These are phyloP conservation scores for Agapanthus africanus DNA, from an alignment of 106 monocot species.

Conservation along the genomic window DNA sequence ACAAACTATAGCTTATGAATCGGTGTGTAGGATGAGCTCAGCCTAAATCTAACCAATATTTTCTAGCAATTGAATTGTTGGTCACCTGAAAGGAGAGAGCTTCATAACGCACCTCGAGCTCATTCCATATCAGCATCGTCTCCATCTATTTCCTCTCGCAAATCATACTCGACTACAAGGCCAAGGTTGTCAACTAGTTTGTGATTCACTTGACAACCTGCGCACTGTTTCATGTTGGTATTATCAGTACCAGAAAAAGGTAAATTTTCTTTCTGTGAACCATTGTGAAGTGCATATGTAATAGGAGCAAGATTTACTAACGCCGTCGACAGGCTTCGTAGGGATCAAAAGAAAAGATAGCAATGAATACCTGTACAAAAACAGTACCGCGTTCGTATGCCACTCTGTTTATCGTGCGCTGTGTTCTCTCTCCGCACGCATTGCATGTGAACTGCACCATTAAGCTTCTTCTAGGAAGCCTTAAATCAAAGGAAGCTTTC, in stretches of 20 bases:
- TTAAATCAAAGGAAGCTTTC: constrained; percentile 30
- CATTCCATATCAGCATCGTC: constrained; percentile 3
- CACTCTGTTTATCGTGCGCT: constrained; percentile 25
- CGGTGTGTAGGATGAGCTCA: too few relatives aligned
- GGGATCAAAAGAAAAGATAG: too few relatives aligned
- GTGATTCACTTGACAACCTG: constrained; percentile 75
- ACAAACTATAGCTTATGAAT: too few relatives aligned
- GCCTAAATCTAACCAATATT: too few relatives aligned
- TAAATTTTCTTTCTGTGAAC: neutral
- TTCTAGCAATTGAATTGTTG: too few relatives aligned
- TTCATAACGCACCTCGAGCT: constrained; percentile 1
- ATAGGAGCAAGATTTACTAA: neutral
- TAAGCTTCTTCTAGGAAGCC: constrained; percentile 31
- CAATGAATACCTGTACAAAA: constrained; percentile 39
- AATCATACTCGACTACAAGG: constrained; percentile 84
- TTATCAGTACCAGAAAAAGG: constrained; percentile 5
- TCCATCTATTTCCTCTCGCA: constrained; percentile 32
- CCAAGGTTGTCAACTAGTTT: constrained; percentile 88
- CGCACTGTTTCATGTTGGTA: constrained; percentile 51
- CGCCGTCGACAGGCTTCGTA: too few relatives aligned
- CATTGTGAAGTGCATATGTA: neutral
- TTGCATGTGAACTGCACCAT: constrained; percentile 44
- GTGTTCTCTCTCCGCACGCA: constrained; percentile 35
- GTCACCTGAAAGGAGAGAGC: too few relatives aligned
- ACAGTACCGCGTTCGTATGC: constrained; percentile 42